phyloP scores from a whole-genome alignment of 805 yeast genomes.

The Kodamaea hsintzibuensis region DNA sequence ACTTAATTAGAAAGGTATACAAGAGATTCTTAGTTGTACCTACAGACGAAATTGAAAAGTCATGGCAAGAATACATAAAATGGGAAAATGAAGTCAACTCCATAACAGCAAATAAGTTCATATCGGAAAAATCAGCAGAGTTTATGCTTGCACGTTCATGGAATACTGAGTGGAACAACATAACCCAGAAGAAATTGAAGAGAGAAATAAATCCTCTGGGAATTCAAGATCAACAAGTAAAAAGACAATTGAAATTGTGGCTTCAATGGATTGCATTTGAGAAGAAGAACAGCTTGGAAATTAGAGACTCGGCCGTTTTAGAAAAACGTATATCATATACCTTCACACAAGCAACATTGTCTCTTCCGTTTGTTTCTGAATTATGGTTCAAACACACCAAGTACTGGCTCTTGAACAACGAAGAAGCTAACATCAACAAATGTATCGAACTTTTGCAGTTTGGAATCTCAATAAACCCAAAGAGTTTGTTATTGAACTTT shows the following conservation, averaged over 20 bases:
- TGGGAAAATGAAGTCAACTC: slow-evolving; percentile 82
- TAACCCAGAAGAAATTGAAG: slow-evolving; percentile 51
- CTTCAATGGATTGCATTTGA: slow-evolving; percentile 80
- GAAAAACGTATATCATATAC: slow-evolving; percentile 65
- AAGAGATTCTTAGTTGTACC: slow-evolving; percentile 76
- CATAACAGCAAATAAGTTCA: slow-evolving; percentile 78
- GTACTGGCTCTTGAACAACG: slow-evolving; percentile 32
- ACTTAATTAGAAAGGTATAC: slow-evolving; percentile 71
- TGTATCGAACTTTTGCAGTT: slow-evolving; percentile 51
- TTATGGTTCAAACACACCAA: slow-evolving; percentile 69
- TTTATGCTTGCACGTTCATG: slow-evolving; percentile 87
- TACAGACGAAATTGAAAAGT: slow-evolving; percentile 64
- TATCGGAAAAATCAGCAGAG: slow-evolving; percentile 76
- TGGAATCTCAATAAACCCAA: slow-evolving; percentile 66
- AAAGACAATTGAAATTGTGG: slow-evolving; percentile 59
- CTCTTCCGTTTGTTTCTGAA: slow-evolving; percentile 66
- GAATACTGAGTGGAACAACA: slow-evolving; percentile 65
- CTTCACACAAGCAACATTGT: slow-evolving; percentile 66
- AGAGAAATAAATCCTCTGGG: slow-evolving; percentile 37
- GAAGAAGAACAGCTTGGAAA: slow-evolving; percentile 62
- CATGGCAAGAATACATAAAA: slow-evolving; percentile 78
- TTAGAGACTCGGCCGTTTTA: slow-evolving; percentile 47
- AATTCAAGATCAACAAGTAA: slow-evolving; percentile 21
- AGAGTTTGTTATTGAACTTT: slow-evolving; percentile 64
- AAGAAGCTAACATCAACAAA: slow-evolving; percentile 40